These are phyloP conservation scores for Phialemoniopsis sp. DNA, from an alignment of 2,329 filamentous ascomycete species.

Conservation along the genomic window DNA sequence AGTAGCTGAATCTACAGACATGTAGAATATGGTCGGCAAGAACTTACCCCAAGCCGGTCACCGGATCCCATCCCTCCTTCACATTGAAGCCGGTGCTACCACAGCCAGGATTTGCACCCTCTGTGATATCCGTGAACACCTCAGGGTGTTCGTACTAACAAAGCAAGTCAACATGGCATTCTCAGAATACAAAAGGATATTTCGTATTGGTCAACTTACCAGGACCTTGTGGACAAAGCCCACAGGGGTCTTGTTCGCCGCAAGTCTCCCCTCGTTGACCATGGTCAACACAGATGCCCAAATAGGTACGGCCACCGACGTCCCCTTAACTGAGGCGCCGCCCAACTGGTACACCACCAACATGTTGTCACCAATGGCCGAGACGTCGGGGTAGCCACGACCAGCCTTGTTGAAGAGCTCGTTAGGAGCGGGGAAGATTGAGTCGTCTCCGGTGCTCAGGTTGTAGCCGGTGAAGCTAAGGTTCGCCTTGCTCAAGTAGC, in stretches of 20 bases:
- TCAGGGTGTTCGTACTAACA: constrained; percentile 19
- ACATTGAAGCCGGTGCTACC: constrained; percentile 22
- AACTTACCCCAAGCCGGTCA: constrained; percentile 13
- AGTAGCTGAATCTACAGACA: neutral
- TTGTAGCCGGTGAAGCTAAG: constrained; percentile 14
- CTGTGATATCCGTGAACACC: constrained; percentile 21
- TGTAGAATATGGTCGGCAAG: neutral
- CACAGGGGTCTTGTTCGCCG: constrained; percentile 34
- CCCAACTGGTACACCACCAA: too few relatives aligned
- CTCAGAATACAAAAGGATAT: too few relatives aligned
- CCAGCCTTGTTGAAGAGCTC: constrained; percentile 12
- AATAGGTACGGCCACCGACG: constrained; percentile 39
- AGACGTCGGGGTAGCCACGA: constrained; percentile 19
- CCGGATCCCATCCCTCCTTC: constrained; percentile 19
- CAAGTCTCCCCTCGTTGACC: constrained; percentile 57
- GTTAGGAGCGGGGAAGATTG: constrained; percentile 7
- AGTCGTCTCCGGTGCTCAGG: constrained; percentile 6
- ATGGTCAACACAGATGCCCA: constrained; percentile 56
- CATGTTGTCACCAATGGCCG: constrained; percentile 16
- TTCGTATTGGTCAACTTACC: too few relatives aligned
- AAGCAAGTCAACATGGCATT: too few relatives aligned
- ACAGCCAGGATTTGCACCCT: constrained; percentile 23
- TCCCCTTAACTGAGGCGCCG: too few relatives aligned
- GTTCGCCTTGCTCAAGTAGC: constrained; percentile 6
- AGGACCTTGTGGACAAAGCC: constrained; percentile 27